Evolutionary conservation across 495 filamentous ascomycete species (phyloP).

Genomic region (Aspergillus nidulans): DNA sequence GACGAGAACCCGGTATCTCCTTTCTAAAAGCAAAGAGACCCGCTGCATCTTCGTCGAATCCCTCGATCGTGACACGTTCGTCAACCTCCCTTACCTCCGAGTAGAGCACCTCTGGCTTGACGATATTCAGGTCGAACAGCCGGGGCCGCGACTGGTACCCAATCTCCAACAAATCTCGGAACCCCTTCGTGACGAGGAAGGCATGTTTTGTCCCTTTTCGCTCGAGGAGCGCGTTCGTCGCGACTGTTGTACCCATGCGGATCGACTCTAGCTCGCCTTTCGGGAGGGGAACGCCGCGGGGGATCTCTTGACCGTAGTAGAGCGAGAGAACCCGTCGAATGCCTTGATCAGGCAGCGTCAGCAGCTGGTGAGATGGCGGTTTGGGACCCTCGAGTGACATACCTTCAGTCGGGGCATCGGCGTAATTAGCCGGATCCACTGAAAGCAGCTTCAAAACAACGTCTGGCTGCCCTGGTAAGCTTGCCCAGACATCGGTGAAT

Average conservation of each 20-base stretch:
- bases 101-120: constrained; percentile 67
- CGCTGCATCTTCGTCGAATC: constrained; percentile 33
- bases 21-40: constrained; percentile 43
- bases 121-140: constrained; percentile 71
- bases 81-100: constrained; percentile 64
- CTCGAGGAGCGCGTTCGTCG: constrained; percentile 80
- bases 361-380: neutral
- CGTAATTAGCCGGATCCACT: constrained; percentile 72
- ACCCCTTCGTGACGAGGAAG: constrained; percentile 81
- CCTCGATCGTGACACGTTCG: constrained; percentile 70
- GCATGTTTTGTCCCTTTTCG: constrained; percentile 84
- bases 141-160: constrained; percentile 74
- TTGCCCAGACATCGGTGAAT: constrained; percentile 24
- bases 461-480: constrained; percentile 35
- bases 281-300: constrained; percentile 16
- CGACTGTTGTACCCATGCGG: constrained; percentile 82
- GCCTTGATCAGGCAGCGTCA: neutral
- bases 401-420: constrained; percentile 74
- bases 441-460: constrained; percentile 75
- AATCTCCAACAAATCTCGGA: constrained; percentile 78
- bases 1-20: constrained; percentile 18
- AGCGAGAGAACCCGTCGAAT: constrained; percentile 1
- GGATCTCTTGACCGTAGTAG: neutral
- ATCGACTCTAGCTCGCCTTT: constrained; percentile 28
- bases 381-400: constrained; percentile 48